Percentiles rank a stretch among this genome's conserved stretches.
Conservation (phyloP, 805 yeast genomes). For the Kodamaea laetipori region DNA sequence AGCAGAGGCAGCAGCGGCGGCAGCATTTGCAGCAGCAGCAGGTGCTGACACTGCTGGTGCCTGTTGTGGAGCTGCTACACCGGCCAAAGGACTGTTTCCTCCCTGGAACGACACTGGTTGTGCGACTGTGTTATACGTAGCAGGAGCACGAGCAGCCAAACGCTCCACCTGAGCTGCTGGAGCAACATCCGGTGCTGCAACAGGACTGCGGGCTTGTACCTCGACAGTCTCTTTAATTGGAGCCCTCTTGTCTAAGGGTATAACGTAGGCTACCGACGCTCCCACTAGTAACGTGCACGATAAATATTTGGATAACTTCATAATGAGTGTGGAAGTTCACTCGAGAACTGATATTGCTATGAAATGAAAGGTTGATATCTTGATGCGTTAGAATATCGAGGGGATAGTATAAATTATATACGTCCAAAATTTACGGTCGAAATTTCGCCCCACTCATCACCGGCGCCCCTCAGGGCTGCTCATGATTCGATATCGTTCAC, state of each 20-base stretch:
- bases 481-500: too few relatives aligned
- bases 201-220: background rate
- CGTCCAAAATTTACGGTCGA: background rate
- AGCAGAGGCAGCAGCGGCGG: slow-evolving; percentile 24
- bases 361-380: slow-evolving; percentile 4
- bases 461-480: background rate
- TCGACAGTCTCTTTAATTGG: too few relatives aligned
- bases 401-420: background rate
- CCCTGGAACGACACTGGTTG: slow-evolving; percentile 12
- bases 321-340: slow-evolving; percentile 7
- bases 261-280: slow-evolving; percentile 12
- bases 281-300: slow-evolving; percentile 12
- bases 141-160: slow-evolving; percentile 4
- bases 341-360: background rate
- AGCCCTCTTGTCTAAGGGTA: slow-evolving; percentile 13
- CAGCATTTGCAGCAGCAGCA: slow-evolving; percentile 15
- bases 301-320: slow-evolving; percentile 13
- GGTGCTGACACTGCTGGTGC: slow-evolving; percentile 9
- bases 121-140: slow-evolving; percentile 7
- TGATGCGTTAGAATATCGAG: background rate
- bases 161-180: slow-evolving; percentile 4
- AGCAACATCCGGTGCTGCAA: slow-evolving; percentile 2
- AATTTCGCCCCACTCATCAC: background rate
- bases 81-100: slow-evolving; percentile 9
- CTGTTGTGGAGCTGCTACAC: slow-evolving; percentile 11